Evolutionary conservation across 2,329 filamentous ascomycete species (phyloP).

Genomic region (Fusarium pseudograminearum): DNA sequence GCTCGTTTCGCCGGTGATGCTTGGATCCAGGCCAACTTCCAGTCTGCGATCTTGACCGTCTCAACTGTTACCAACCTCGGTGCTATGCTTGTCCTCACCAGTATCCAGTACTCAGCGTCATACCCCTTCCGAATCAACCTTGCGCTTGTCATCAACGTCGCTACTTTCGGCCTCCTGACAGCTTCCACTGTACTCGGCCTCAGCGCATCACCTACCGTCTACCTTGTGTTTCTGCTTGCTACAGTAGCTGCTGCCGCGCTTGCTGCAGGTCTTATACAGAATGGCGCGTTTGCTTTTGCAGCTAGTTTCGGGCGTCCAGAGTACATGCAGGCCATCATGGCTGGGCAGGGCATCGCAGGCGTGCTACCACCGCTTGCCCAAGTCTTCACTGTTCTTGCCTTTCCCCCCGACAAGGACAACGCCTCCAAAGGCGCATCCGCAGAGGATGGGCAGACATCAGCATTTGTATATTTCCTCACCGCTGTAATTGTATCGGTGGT

Average conservation of each 20-base stretch:
- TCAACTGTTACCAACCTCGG: constrained; percentile 86
- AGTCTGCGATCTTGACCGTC: constrained; percentile 87
- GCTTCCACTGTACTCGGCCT: constrained; percentile 80
- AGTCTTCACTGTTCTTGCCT: constrained; percentile 80
- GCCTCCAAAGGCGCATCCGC: constrained; percentile 37
- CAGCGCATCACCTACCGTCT: constrained; percentile 69
- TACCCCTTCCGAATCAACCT: constrained; percentile 88
- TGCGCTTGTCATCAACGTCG: constrained; percentile 81
- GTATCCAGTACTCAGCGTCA: constrained; percentile 83
- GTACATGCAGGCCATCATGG: constrained; percentile 97
- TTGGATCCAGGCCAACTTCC: constrained; percentile 84
- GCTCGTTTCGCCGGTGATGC: constrained; percentile 78
- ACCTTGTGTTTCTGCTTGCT: constrained; percentile 84
- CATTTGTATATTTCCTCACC: constrained; percentile 91
- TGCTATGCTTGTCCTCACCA: constrained; percentile 80
- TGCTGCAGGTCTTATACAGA: constrained; percentile 89
- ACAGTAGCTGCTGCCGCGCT: constrained; percentile 85
- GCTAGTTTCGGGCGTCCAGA: constrained; percentile 85
- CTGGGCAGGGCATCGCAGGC: constrained; percentile 90
- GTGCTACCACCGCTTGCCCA: constrained; percentile 90
- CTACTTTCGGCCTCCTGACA: constrained; percentile 81
- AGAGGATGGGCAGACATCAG: constrained; percentile 64
- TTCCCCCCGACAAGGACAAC: constrained; percentile 55
- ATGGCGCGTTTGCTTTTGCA: constrained; percentile 93
- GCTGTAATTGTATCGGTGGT: constrained; percentile 80